Evolutionary conservation across 2,329 filamentous ascomycete genomes (phyloP), one percentile per base, ranked within the genome.

Genomic region (Anisogramma anomala): DNA sequence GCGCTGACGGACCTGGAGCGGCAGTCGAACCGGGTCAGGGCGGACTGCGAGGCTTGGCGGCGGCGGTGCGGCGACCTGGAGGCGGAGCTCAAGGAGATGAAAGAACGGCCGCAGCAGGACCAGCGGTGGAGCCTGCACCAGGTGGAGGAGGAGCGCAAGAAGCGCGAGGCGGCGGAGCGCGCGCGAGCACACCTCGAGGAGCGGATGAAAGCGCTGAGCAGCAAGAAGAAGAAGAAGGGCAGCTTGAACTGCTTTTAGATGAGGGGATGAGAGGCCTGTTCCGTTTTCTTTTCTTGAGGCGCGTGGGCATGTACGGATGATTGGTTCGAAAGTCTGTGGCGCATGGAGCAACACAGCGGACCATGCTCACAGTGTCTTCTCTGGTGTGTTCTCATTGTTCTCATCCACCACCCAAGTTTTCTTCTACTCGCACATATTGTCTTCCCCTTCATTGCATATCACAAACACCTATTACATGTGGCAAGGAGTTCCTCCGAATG

Each of bases 141-240:
- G 47, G 85, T 96, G 17, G 93, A 98, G 60, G 89, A 98, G 63
- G 91, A 98, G 71, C 78, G 89, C 53, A 89, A 85, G 67, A 93
- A 94, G 66, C 74, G 91, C 46, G 74, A 86, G 49, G 84, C 89
- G 48, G 88, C 93, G 26, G 91, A 98, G 67, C 78, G 83, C 50
- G 91, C 91, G 32, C 74, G 84, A 40, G 84, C 82, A 28, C 84
- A 94, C 55, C 74, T 98, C 19, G 89, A 98, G 65, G 86, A 94
- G 67, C 77, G 89, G 42, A 98, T 98, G 79, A 87, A 89, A 55
- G 81, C 84, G 44, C 82, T 91, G 60, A 88, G 81, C 64, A 77
- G 74, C 57, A 82, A 84, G 71, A 94, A 89, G 74, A 88, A 93
- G 76, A 88, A 87, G 72, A 94, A 94, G 74, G 79, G 82, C 55